Conservation (phyloP, 2,329 filamentous ascomycete species). For the Rutstroemia sp. region DNA sequence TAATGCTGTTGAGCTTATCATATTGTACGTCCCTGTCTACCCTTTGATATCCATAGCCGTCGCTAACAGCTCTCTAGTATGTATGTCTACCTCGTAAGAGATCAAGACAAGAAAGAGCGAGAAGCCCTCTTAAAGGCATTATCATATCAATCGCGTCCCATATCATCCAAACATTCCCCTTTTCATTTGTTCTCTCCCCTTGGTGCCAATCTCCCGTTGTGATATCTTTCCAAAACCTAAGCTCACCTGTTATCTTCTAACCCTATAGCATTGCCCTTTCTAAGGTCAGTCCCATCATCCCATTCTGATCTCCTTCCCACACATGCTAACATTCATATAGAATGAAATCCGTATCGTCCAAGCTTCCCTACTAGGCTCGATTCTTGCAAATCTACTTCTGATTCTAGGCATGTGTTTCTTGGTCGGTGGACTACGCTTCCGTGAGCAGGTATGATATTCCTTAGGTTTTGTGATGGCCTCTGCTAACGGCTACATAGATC, state of each 20-base stretch:
- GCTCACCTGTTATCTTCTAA: slow-evolving; percentile 30
- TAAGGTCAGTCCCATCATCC: slow-evolving; percentile 42
- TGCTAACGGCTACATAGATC: slow-evolving; percentile 42
- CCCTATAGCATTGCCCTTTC: slow-evolving; percentile 61
- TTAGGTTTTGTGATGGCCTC: too few species aligned
- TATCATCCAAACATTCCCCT: slow-evolving; percentile 25
- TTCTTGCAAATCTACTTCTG: slow-evolving; percentile 78
- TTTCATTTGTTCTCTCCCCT: slow-evolving; percentile 10
- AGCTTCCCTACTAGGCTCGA: slow-evolving; percentile 81
- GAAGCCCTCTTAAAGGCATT: slow-evolving; percentile 35
- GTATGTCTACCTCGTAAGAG: slow-evolving; percentile 41
- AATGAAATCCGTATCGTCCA: slow-evolving; percentile 87
- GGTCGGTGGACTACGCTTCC: slow-evolving; percentile 75
- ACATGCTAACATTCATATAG: slow-evolving; percentile 32
- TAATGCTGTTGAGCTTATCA: slow-evolving; percentile 73
- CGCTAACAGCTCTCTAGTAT: slow-evolving; percentile 37
- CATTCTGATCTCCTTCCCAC: neutral
- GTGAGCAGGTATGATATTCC: slow-evolving; percentile 60
- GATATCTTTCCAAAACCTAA: slow-evolving; percentile 22
- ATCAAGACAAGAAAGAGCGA: slow-evolving; percentile 40
- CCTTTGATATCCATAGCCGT: neutral
- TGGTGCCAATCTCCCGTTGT: slow-evolving; percentile 18
- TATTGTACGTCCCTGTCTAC: slow-evolving; percentile 46
- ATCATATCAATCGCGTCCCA: slow-evolving; percentile 40
- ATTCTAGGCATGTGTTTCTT: slow-evolving; percentile 92